Conservation (phyloP, 148 eudicot genomes). For the Cornus florida region DNA sequence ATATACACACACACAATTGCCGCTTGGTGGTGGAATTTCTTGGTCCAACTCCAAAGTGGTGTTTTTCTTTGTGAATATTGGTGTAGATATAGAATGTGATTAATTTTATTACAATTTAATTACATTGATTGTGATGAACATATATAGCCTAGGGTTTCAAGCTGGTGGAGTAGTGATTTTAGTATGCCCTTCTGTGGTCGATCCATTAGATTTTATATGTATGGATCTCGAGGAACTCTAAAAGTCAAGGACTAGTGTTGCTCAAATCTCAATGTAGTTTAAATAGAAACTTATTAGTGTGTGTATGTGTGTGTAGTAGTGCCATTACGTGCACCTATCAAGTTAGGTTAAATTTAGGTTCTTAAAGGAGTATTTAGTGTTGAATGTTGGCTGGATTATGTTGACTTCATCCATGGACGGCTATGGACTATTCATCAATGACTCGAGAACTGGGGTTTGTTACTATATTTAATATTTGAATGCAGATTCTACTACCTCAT, state of each 20-base stretch:
- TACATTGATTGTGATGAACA: not conserved
- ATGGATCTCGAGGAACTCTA: slow-evolving; percentile 30
- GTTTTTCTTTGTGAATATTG: not conserved
- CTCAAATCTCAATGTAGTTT: slow-evolving; percentile 42
- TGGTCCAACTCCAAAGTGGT: slow-evolving; percentile 2
- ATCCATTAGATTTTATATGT: slow-evolving; percentile 21
- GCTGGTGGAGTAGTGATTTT: not conserved
- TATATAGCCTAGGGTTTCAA: not conserved
- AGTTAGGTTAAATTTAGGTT: not conserved
- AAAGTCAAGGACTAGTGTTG: slow-evolving; percentile 39
- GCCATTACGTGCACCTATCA: not conserved
- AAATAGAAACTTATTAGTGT: not conserved
- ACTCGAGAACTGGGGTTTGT: not conserved
- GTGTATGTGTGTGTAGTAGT: not conserved
- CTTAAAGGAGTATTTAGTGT: not conserved
- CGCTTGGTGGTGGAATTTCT: not conserved
- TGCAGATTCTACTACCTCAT: not conserved
- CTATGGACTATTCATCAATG: not conserved
- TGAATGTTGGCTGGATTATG: slow-evolving; percentile 6
- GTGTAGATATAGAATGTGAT: not conserved
- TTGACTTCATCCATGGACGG: slow-evolving; percentile 15
- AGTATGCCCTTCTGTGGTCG: not conserved
- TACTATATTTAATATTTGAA: too few species aligned
- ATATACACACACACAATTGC: not conserved
- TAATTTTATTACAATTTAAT: not conserved